Evolutionary conservation across 2,329 filamentous ascomycete genomes (phyloP).

Genomic region (Colletotrichum chrysophilum): DNA sequence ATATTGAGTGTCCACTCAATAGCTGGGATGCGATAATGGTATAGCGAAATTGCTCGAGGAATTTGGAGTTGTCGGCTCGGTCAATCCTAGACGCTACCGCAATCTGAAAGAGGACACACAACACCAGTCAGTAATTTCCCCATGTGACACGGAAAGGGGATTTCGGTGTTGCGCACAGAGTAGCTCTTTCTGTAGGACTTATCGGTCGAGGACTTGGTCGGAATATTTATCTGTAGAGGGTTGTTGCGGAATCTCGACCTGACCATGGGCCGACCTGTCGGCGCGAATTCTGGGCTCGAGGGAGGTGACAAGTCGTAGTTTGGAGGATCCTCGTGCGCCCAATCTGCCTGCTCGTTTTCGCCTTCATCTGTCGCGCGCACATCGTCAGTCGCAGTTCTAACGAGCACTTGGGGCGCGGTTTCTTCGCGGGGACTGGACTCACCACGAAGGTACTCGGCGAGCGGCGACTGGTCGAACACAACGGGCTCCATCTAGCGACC

Average conservation of each 20-base stretch:
- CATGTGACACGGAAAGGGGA: conserved; percentile 24
- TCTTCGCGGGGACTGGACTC: conserved; percentile 33
- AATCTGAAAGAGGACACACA: conserved; percentile 48
- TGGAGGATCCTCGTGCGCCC: conserved; percentile 45
- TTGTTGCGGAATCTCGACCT: conserved; percentile 58
- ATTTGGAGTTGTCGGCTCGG: conserved; percentile 79
- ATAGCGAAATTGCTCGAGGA: conserved; percentile 92
- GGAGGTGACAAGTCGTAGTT: conserved; percentile 50
- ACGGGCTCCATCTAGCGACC: conserved; percentile 76
- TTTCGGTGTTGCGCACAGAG: conserved; percentile 46
- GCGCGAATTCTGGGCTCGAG: conserved; percentile 59
- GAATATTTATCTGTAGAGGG: conserved; percentile 48
- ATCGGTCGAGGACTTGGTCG: conserved; percentile 43
- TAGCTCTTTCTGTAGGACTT: conserved; percentile 51
- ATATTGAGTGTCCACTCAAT: conserved; percentile 71
- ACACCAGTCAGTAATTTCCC: conserved; percentile 22
- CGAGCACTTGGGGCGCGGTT: not conserved
- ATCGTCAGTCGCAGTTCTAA: conserved; percentile 23
- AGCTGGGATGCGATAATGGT: conserved; percentile 91
- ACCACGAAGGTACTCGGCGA: conserved; percentile 92
- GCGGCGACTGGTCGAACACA: conserved; percentile 83
- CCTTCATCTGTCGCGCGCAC: conserved; percentile 48
- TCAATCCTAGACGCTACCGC: conserved; percentile 76
- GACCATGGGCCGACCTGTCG: conserved; percentile 59
- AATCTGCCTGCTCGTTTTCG: conserved; percentile 50